A percentile compares a stretch with the other conserved stretches of the same genome.
Evolutionary conservation across 1,284 basidiomycete species (phyloP).

Genomic region (Athelia psychrophila): DNA sequence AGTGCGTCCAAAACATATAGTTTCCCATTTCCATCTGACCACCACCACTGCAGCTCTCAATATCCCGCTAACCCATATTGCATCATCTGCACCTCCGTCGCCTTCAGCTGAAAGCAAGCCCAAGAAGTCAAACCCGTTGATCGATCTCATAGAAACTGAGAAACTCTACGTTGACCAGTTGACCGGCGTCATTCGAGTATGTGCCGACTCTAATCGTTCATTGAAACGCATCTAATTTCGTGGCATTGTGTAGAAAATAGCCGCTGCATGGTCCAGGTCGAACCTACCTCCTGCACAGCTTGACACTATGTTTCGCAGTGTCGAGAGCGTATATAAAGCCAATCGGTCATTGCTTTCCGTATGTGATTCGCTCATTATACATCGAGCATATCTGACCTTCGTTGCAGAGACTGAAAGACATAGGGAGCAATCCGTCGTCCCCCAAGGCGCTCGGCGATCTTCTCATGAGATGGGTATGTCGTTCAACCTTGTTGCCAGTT

Average conservation of each 20-base stretch:
- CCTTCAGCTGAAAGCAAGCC: conserved; percentile 39
- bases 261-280: conserved; percentile 92
- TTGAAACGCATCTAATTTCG: conserved; percentile 12
- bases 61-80: conserved; percentile 15
- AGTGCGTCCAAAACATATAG: conserved; percentile 5
- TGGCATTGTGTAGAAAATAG: conserved; percentile 74
- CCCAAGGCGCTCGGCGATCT: conserved; percentile 95
- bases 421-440: conserved; percentile 90
- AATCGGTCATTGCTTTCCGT: conserved; percentile 82
- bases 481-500: conserved; percentile 12
- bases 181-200: conserved; percentile 86
- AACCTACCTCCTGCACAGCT: conserved; percentile 93
- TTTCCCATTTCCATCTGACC: neutral
- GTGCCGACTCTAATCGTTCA: conserved; percentile 27
- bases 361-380: conserved; percentile 23
- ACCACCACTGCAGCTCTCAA: neutral
- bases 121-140: conserved; percentile 79
- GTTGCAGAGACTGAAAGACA: conserved; percentile 85
- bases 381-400: conserved; percentile 12
- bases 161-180: conserved; percentile 91
- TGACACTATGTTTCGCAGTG: conserved; percentile 91
- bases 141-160: conserved; percentile 94
- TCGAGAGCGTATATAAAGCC: conserved; percentile 91
- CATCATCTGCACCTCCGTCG: conserved; percentile 25
- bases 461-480: conserved; percentile 90